Base-by-base conservation (phyloP, 805 yeast species). In the Saccharomycopsis babjevae region DNA sequence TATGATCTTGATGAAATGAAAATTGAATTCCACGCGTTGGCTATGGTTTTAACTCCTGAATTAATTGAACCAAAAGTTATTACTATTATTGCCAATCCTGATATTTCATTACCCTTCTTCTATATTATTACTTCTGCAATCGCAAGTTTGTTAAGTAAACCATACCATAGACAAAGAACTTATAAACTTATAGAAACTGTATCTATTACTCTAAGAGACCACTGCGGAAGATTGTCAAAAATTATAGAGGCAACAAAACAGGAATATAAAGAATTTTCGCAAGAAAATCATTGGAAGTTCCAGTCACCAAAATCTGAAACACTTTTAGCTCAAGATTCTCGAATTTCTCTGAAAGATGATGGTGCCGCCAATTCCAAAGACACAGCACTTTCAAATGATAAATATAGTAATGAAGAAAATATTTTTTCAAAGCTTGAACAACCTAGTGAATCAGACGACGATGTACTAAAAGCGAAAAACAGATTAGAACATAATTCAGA, bases 41-140 rank as follows among this genome's bases (percentile, higher is more conserved):
- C 66, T 10, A 54, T 64, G 15, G 54, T 62, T n/a, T 20, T 64
- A 15, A 56, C 58, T 22, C 64, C 64, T 13, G 65, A 64, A 22
- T 43, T 57, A 16, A 60, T 60, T 54, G 60, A 62, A 34, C 65
- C 64, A 13, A 62, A 62, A 20, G 59, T 64, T n/a, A 52, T 64
- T 25, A 38, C 36, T 1, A 59, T 62, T 38, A 57, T 64, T 36
- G 60, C 61, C 13, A 59, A 61, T 55, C 63, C 63, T 10, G 62
- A 62, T 18, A 64, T 60, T 30, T 58, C 61, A 7, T 40, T 64
- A 13, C 63, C 58, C 22, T 60, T 55, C 38, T 62, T 59, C 43
- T 62, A 59, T 34, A 59, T 62, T 30, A 57, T 62, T 18, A 52
- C 57, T 15, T 57, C 57, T 39, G 57, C 63, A 6, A 50, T 64